A percentile compares a stretch with the other conserved stretches of the same genome.
Conservation (phyloP, 2,329 filamentous ascomycete genomes). For the Hawksworthiomyces lignivorus region DNA sequence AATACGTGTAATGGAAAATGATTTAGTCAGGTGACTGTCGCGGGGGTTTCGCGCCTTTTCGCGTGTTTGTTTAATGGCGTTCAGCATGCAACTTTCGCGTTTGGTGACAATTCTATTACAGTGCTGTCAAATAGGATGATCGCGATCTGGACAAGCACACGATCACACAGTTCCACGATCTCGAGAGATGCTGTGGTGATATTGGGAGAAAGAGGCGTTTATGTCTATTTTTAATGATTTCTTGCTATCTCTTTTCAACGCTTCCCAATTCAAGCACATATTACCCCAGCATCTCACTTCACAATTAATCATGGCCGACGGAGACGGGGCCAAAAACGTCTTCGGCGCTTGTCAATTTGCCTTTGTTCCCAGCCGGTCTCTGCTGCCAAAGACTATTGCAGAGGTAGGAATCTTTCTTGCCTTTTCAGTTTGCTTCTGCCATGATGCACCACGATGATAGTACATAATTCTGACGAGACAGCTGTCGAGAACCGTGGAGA, state of each 20-base stretch:
- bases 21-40: conserved; percentile 15
- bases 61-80: conserved; percentile 7
- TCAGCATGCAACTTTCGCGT: conserved; percentile 5
- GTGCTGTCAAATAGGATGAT: no score
- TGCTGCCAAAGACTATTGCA: conserved; percentile 32
- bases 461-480: conserved; percentile 17
- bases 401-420: conserved; percentile 25
- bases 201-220: no score
- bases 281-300: background rate
- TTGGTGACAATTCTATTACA: background rate
- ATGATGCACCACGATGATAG: no score
- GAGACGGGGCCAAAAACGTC: conserved; percentile 25
- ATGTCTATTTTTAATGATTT: background rate
- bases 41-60: conserved; percentile 15
- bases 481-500: conserved; percentile 34
- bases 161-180: no score
- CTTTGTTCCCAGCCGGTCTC: conserved; percentile 35
- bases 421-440: background rate
- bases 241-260: background rate
- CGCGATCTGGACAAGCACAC: no score
- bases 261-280: no score
- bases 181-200: no score
- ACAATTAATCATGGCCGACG: conserved; percentile 14
- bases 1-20: no score
- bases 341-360: conserved; percentile 37